Base-by-base conservation (phyloP, 768 basidiomycete genomes). In the Gymnopilus junonius region DNA sequence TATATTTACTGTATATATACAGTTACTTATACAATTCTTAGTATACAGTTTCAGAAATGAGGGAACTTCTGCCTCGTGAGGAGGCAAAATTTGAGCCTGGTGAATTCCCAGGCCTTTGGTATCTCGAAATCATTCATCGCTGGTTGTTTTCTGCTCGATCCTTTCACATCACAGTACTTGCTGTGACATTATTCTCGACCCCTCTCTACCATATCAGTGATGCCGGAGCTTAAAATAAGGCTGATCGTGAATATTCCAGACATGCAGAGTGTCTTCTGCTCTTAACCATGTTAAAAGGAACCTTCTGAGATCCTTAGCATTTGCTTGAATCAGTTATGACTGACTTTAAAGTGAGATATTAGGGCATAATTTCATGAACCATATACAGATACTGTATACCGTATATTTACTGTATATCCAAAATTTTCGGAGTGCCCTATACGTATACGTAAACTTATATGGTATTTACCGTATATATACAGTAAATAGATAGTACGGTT, bases 401-500 rank as follows among this genome's bases (percentile, higher is more conserved):
- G 46, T 48, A 48, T 48, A 20, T 48, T 48, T 48, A 48, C 46
- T 23, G 46, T 48, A 8, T 29, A 48, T 1, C 8, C 46, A 21
- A 23, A 48, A 25, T 48, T 25, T 7, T 8, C 46, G 5, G 15
- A 21, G 15, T 23, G 46, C 27, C 46, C 46, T 48, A 62, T 62
- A 62, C 61, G n/a, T 61, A 64, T 61, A 64, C 58, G 1, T 51
- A 67, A 35, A 67, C 50, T 46, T 39, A 64, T 67, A 67, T 40
- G 23, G 56, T 58, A n/a, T n/a, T n/a, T n/a, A n/a, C n/a, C n/a
- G n/a, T n/a, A n/a, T n/a, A n/a, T n/a, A n/a, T n/a, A n/a, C 53
- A 46, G 45, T 40, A 67, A 67, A 37, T 58, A 61, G 39, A 64
- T 29, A n/a, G 59, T 67, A 67, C 56, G 60, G 66, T 67, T 67